These are phyloP conservation scores for Mitragyna speciosa DNA, from an alignment of 257 asterid genomes.

Conservation along the genomic window DNA sequence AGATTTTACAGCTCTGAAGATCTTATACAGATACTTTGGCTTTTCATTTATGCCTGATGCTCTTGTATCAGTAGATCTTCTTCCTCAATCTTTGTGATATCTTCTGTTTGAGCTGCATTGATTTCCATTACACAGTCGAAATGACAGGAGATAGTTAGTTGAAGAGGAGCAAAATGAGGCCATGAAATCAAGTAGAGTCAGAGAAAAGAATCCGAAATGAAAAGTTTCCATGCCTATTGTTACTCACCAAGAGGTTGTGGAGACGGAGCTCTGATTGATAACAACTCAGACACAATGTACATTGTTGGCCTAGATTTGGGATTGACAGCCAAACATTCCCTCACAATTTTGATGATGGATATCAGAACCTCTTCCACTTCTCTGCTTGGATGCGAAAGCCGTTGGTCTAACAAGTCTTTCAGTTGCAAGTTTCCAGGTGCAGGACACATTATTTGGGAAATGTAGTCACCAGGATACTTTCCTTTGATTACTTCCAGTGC, in stretches of 20 bases:
- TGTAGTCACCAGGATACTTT: slow-evolving; percentile 28
- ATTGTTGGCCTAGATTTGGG: slow-evolving; percentile 40
- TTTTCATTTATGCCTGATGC: background rate
- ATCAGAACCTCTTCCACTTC: slow-evolving; percentile 16
- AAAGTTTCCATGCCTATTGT: background rate
- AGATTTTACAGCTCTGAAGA: background rate
- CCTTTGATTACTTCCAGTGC: slow-evolving; percentile 37
- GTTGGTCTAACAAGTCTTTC: slow-evolving; percentile 21
- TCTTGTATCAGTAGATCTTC: background rate
- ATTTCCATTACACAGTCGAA: background rate
- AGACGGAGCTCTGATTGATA: slow-evolving; percentile 17
- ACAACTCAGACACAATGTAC: slow-evolving; percentile 23
- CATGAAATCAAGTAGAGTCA: background rate
- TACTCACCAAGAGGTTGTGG: background rate
- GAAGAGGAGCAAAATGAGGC: background rate
- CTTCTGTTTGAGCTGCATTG: background rate
- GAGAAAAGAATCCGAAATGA: background rate
- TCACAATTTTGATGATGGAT: slow-evolving; percentile 21
- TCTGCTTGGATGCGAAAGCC: slow-evolving; percentile 6
- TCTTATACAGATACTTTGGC: background rate
- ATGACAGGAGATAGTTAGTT: background rate
- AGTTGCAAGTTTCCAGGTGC: background rate
- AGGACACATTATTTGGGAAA: slow-evolving; percentile 11
- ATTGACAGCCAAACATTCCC: slow-evolving; percentile 22
- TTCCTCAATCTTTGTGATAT: background rate